Conservation (phyloP, 2,329 filamentous ascomycete genomes). For the Cytospora paraplurivora region DNA sequence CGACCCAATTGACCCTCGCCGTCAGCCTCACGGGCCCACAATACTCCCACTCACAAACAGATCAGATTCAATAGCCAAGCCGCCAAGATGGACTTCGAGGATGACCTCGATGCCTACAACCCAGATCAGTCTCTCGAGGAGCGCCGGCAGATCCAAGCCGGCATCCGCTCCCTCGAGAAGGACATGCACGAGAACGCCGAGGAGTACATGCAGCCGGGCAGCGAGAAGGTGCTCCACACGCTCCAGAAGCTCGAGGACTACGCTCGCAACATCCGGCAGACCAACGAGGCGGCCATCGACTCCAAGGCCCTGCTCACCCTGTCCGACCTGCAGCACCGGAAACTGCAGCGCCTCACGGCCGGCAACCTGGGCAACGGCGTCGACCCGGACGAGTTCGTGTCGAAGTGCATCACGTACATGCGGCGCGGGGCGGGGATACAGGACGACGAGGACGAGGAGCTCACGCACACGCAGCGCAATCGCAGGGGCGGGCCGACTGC, state of each 20-base stretch:
- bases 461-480: constrained; percentile 53
- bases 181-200: constrained; percentile 67
- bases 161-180: constrained; percentile 66
- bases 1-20: background rate
- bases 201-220: constrained; percentile 68
- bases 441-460: constrained; percentile 52
- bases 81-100: constrained; percentile 33
- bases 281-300: constrained; percentile 86
- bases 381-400: constrained; percentile 88
- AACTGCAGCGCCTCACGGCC: constrained; percentile 71
- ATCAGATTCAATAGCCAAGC: background rate
- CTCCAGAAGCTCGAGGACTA: constrained; percentile 67
- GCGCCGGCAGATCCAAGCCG: constrained; percentile 69
- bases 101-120: constrained; percentile 63
- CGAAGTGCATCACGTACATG: constrained; percentile 90
- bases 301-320: constrained; percentile 81
- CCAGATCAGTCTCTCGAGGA: constrained; percentile 79
- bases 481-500: constrained; percentile 38
- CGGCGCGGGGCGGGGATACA: constrained; percentile 61
- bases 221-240: constrained; percentile 64
- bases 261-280: constrained; percentile 76
- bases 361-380: constrained; percentile 75
- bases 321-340: constrained; percentile 78
- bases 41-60: background rate
- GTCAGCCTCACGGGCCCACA: background rate